Base-by-base conservation (phyloP, 352 stramenopile genomes). In the Phytophthora melonis region DNA sequence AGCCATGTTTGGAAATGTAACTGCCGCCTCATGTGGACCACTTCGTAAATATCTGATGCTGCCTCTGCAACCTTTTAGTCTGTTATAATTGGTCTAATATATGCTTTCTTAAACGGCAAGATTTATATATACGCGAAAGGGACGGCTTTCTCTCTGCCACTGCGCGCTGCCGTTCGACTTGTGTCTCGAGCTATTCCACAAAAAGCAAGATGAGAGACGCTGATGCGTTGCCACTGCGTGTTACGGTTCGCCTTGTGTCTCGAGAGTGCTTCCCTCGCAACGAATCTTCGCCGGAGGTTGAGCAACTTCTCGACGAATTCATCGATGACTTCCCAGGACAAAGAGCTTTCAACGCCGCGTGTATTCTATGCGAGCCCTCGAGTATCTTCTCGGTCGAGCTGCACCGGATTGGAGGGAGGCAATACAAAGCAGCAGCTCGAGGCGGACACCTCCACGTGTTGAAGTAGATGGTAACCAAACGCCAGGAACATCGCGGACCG, bases 21-120 rank as follows among this genome's bases (percentile, higher is more conserved):
- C 43, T 43, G 56, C 66, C 36, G 39, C 18, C 23, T 75, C 34
- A 59, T 56, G 68, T 74, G 60, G 41, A 43, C 61, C 61, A 74
- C 68, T 32, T 43, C 27, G 27, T 32, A 25, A 25, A 7, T 32
- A 32, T 32, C 27, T 32, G 27, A 32, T 25, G 23, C 23, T 25
- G 23, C 23, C 23, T 25, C 23, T 25, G 23, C 23, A 25, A 25
- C n/a, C n/a, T n/a, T n/a, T n/a, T n/a, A n/a, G n/a, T n/a, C n/a
- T n/a, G n/a, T n/a, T n/a, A n/a, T 25, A 25, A 25, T 25, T 25
- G 23, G 23, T 25, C 23, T 25, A 25, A 25, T 25, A 25, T 25
- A 25, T 25, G 23, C 23, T 25, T 25, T 25, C 23, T 25, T 25
- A 25, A 25, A 25, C 23, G 23, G 23, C 23, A 25, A 25, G 23